Evolutionary conservation across 2,329 filamentous ascomycete species (phyloP).

Genomic region (Trichoderma aggressivum): DNA sequence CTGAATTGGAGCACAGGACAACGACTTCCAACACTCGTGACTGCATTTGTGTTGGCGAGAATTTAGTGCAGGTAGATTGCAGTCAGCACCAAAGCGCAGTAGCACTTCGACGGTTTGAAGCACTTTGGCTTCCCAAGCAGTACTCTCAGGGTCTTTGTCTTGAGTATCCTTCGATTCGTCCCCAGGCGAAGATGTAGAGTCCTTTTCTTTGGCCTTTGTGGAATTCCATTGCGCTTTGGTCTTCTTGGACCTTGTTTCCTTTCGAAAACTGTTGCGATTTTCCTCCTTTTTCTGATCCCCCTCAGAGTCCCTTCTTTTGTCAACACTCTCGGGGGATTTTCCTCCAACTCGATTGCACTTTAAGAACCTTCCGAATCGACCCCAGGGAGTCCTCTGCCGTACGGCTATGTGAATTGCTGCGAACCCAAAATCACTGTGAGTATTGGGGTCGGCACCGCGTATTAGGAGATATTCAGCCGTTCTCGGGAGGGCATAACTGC

Average conservation of each 20-base stretch:
- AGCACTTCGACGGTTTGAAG: neutral
- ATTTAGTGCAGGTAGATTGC: neutral
- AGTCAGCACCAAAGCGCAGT: slow-evolving; percentile 13
- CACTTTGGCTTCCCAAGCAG: neutral
- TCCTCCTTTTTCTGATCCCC: neutral
- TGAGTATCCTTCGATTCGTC: neutral
- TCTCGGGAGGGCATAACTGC: slow-evolving; percentile 17
- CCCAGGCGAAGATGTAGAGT: neutral
- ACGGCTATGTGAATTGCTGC: slow-evolving; percentile 17
- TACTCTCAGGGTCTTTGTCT: neutral
- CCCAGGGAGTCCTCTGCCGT: neutral
- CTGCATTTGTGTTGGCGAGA: neutral
- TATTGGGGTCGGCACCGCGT: slow-evolving; percentile 15
- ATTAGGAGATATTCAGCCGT: slow-evolving; percentile 1
- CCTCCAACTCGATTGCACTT: neutral
- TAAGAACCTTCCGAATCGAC: neutral
- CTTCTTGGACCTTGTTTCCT: neutral
- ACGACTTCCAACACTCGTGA: slow-evolving; percentile 11
- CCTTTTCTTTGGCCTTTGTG: neutral
- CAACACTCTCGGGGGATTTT: neutral
- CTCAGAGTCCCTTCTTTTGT: neutral
- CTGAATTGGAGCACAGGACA: slow-evolving; percentile 6
- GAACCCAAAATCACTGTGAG: neutral
- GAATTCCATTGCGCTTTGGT: neutral
- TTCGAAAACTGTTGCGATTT: neutral